A percentile compares a stretch with the other conserved stretches of the same genome.
Evolutionary conservation across 192 early-diverging fungal species (phyloP).

Genomic region (Linderina pennispora): DNA sequence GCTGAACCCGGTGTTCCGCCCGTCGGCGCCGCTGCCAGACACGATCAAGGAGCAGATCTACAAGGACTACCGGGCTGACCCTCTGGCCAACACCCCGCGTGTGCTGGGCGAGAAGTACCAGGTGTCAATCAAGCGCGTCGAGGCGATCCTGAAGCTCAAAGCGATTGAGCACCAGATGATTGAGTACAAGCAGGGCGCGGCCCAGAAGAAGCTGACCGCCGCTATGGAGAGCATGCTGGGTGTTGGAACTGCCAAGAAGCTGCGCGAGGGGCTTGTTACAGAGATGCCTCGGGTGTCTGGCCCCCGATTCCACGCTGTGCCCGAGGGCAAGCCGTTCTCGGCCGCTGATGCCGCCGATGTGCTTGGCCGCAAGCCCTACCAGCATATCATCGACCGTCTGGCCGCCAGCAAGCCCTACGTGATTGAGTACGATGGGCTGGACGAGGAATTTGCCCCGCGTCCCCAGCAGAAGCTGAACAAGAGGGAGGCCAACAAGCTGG

Average conservation of each 20-base stretch:
- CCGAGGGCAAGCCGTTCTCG: constrained; percentile 69
- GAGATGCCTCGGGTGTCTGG: constrained; percentile 54
- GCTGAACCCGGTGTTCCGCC: constrained; percentile 82
- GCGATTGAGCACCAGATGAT: constrained; percentile 68
- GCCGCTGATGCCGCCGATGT: constrained; percentile 75
- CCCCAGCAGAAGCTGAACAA: constrained; percentile 16
- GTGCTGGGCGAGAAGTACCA: constrained; percentile 61
- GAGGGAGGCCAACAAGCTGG: constrained; percentile 10
- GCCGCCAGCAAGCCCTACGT: constrained; percentile 39
- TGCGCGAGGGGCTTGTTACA: constrained; percentile 53
- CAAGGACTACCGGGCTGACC: constrained; percentile 53
- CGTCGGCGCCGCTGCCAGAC: constrained; percentile 68
- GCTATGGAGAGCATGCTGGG: constrained; percentile 86
- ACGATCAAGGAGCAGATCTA: constrained; percentile 66
- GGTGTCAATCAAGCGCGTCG: constrained; percentile 76
- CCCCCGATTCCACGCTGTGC: constrained; percentile 76
- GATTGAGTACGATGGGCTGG: constrained; percentile 36
- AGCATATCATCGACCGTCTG: constrained; percentile 38
- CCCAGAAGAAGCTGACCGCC: constrained; percentile 63
- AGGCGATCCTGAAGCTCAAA: constrained; percentile 89
- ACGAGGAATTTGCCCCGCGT: constrained; percentile 29
- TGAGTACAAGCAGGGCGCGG: constrained; percentile 39
- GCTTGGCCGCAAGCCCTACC: constrained; percentile 61
- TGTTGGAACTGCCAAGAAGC: constrained; percentile 21
- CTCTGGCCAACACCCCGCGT: constrained; percentile 57